Evolutionary conservation across 768 basidiomycete species (phyloP), one percentile per base, ranked within the genome.

Genomic region (Leccinum uliginosum): DNA sequence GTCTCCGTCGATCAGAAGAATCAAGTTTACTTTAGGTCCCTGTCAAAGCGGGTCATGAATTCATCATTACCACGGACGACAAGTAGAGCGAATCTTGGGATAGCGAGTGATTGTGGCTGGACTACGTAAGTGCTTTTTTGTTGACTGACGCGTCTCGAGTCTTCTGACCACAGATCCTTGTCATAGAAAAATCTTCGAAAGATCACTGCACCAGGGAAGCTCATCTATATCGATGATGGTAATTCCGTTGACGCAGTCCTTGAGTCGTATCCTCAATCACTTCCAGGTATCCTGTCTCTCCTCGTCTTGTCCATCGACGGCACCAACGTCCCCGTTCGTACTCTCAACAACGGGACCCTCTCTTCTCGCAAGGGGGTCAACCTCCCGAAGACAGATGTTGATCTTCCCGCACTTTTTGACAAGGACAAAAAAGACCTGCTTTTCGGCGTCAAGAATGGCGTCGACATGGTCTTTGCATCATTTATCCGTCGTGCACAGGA

Each of bases 401-500:
- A 99, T 75, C 86, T 99, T 52, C 97, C 97, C 52, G 92, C 97
- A 51, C 84, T 99, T 44, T 97, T 94, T 56, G 91, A 93, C 55
- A 98, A 99, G 82, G 97, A 99, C 83, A 98, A 97, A 81, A 85
- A 84, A 62, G 97, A 98, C 70, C 75, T 99, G 58, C 73, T 79
- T 60, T 99, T 98, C 61, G 97, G 97, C 74, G 96, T 97, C 69
- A 89, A 85, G 82, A 98, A 99, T 74, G 87, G 87, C 59, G 95
- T 99, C 61, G 97, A 99, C 80, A 98, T 99, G 95, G 75, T 99
- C 67, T 99, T 99, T 71, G 97, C 97, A 6, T 98, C 97, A 3
- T 99, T 98, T 74, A 98, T 99, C 74, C 93, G n/a, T n/a, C n/a
- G n/a, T n/a, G n/a, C n/a, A n/a, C n/a, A n/a, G n/a, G n/a, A n/a